Evolutionary conservation across 352 stramenopile genomes (phyloP).

Genomic region (Phytopythium kandeliae): DNA sequence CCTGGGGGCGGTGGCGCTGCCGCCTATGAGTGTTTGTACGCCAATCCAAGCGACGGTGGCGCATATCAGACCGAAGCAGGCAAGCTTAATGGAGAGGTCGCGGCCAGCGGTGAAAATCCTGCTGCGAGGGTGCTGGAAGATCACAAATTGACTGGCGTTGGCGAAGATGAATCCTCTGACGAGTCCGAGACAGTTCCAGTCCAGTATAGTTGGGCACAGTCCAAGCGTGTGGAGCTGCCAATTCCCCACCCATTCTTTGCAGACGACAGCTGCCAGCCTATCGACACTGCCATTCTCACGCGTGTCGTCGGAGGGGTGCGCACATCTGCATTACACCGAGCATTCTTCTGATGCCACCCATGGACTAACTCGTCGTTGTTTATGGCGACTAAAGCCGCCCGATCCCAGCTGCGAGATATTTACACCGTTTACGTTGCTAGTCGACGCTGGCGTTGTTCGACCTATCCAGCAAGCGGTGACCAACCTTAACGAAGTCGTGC

Average conservation of each 20-base stretch:
- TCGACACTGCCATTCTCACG: neutral
- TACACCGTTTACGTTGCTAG: slow-evolving; percentile 39
- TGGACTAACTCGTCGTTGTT: neutral
- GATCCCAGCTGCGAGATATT: slow-evolving; percentile 8
- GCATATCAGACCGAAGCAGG: neutral
- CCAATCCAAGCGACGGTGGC: neutral
- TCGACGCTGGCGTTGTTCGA: slow-evolving; percentile 28
- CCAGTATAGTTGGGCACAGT: neutral
- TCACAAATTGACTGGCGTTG: neutral
- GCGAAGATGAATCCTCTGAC: neutral
- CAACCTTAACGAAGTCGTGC: slow-evolving; percentile 37
- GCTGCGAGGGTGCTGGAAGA: neutral
- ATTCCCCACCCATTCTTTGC: neutral
- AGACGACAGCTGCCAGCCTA: neutral
- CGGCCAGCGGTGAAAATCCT: neutral
- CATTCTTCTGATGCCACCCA: neutral
- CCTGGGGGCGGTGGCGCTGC: slow-evolving; percentile 24
- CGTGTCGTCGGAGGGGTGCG: slow-evolving; percentile 3
- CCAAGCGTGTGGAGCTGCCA: neutral
- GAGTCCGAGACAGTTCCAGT: neutral
- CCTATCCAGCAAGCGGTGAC: slow-evolving; percentile 32
- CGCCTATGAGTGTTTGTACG: slow-evolving; percentile 27
- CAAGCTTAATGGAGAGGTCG: neutral
- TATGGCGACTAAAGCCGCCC: neutral
- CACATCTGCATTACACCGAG: neutral